Evolutionary conservation across 768 basidiomycete genomes (phyloP).

Genomic region (Boletus vermiculosoides): DNA sequence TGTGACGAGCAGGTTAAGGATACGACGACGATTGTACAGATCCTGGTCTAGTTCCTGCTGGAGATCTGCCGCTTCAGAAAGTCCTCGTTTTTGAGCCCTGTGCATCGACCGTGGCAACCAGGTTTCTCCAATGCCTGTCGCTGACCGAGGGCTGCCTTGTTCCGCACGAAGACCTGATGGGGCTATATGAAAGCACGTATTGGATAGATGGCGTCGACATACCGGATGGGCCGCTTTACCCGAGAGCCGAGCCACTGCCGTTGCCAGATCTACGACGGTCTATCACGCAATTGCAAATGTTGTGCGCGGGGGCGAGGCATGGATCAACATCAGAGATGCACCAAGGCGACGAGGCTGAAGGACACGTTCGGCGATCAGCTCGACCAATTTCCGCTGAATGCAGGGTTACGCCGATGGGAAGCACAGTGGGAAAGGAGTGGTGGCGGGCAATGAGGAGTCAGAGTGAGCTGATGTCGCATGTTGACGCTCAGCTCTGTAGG

Average conservation of each 20-base stretch:
- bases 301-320: conserved; percentile 37
- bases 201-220: conserved; percentile 25
- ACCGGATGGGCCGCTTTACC: conserved; percentile 36
- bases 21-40: conserved; percentile 44
- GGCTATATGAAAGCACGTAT: conserved; percentile 43
- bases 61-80: conserved; percentile 74
- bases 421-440: conserved; percentile 18
- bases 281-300: conserved; percentile 62
- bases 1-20: conserved; percentile 10
- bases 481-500: conserved; percentile 50
- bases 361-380: conserved; percentile 30
- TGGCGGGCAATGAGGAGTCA: conserved; percentile 32
- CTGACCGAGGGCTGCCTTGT: conserved; percentile 52
- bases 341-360: conserved; percentile 30
- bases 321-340: conserved; percentile 30
- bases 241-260: conserved; percentile 30
- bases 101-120: conserved; percentile 49
- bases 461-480: conserved; percentile 52
- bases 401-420: conserved; percentile 22
- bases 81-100: conserved; percentile 66
- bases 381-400: conserved; percentile 33
- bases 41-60: conserved; percentile 63
- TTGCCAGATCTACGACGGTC: conserved; percentile 61
- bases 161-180: conserved; percentile 40
- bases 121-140: conserved; percentile 69